Evolutionary conservation across 2,329 filamentous ascomycete species (phyloP), one percentile per base, ranked within the genome.

Genomic region (Fusarium equiseti): DNA sequence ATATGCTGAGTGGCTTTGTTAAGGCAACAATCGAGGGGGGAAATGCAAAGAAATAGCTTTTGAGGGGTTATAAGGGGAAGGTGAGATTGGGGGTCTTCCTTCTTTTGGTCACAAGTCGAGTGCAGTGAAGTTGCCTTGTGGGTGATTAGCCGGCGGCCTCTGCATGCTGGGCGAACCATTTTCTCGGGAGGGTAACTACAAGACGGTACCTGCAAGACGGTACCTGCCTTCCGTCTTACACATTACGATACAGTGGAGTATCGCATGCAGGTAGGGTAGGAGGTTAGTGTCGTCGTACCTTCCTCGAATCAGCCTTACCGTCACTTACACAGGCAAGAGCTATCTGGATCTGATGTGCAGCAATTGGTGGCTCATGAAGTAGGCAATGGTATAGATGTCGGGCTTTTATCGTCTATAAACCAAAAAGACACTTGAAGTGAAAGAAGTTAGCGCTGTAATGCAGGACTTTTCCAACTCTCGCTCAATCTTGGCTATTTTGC

Each of bases 91-190:
- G 24, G 66, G 27, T 31, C 40, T 42, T 68, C 26, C 50, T 50
- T 59, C 40, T 48, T 52, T 53, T 52, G 59, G 40, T 59, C 59
- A 68, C 58, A 46, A 42, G 56, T 31, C 35, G 8, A 20, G 27
- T 35, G 31, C 18, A 42, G 40, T 22, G 26, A 18, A 42, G 56
- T 44, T 67, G 63, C 63, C 64, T 67, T 45, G 43, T 20, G 22
- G 42, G 46, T 22, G 50, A 53, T n/a, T n/a, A 44, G 38, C 27
- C 22, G 48, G 48, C 44, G 53, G 62, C 53, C 45, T 65, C 63
- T 64, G n/a, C 24, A 50, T 29, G 27, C 13, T 50, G 31, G 38
- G 63, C 63, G 63, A 55, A 66, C 63, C 63, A 60, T 35, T 49
- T n/a, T 24, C 35, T 18, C 6, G 24, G 20, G 40, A 40, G 26